Conservation (phyloP, 2,329 filamentous ascomycete species). For the Dryadomyces quercus-mongolicae region DNA sequence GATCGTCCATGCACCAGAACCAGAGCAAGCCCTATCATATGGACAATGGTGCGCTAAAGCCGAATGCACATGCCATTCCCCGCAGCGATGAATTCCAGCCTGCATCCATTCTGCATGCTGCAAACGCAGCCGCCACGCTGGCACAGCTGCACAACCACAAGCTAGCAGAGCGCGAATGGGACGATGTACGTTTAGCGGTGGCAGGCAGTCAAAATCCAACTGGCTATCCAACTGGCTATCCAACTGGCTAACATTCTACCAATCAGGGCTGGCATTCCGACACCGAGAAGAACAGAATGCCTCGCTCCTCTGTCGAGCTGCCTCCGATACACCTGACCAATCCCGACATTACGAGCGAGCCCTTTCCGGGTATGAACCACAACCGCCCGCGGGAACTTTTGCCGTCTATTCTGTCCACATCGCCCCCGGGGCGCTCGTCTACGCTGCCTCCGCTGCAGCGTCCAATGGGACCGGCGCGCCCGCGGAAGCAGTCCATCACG, state of each 20-base stretch:
- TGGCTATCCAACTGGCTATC: slow-evolving; percentile 7
- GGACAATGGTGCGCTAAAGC: slow-evolving; percentile 53
- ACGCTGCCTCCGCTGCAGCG: slow-evolving; percentile 77
- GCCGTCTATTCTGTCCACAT: slow-evolving; percentile 69
- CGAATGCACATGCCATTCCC: slow-evolving; percentile 55
- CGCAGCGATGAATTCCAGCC: slow-evolving; percentile 59
- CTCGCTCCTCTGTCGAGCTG: slow-evolving; percentile 58
- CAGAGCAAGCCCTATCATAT: slow-evolving; percentile 41
- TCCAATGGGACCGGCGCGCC: slow-evolving; percentile 55
- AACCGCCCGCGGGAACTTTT: slow-evolving; percentile 59
- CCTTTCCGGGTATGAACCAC: slow-evolving; percentile 50
- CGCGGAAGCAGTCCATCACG: slow-evolving; percentile 76
- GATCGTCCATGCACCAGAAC: slow-evolving; percentile 10
- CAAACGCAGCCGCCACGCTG: slow-evolving; percentile 73
- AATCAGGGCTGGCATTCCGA: slow-evolving; percentile 60
- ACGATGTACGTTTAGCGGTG: slow-evolving; percentile 47
- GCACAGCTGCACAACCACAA: slow-evolving; percentile 73
- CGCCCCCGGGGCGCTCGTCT: slow-evolving; percentile 76
- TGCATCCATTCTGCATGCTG: slow-evolving; percentile 51
- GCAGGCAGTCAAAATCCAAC: neutral
- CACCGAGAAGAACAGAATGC: slow-evolving; percentile 50
- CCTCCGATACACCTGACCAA: slow-evolving; percentile 51
- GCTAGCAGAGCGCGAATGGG: slow-evolving; percentile 57
- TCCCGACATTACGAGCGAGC: slow-evolving; percentile 59
- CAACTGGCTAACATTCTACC: slow-evolving; percentile 7